Evolutionary conservation across 768 basidiomycete genomes (phyloP).

Genomic region (Auricularia auricula-judae): DNA sequence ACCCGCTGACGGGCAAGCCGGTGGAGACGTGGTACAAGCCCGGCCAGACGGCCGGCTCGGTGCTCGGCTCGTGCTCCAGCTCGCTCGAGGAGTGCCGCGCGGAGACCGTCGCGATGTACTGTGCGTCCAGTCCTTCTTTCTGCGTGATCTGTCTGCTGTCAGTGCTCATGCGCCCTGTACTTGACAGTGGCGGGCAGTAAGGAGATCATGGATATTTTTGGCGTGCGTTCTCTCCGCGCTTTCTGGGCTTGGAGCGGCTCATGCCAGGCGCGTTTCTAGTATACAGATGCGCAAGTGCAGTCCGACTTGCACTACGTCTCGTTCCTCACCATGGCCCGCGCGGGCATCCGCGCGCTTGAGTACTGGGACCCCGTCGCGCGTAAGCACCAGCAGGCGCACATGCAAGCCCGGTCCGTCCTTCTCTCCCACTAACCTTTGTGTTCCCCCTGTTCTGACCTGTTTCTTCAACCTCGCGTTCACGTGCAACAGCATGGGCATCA

Average conservation of each 20-base stretch:
- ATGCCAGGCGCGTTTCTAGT: slow-evolving; percentile 27
- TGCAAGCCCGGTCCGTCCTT: slow-evolving; percentile 66
- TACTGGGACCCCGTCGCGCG: slow-evolving; percentile 70
- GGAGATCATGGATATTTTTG: slow-evolving; percentile 73
- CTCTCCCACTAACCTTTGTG: background rate
- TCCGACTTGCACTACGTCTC: slow-evolving; percentile 75
- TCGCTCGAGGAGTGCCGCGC: slow-evolving; percentile 93
- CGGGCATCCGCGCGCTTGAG: slow-evolving; percentile 67
- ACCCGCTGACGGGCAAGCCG: slow-evolving; percentile 68
- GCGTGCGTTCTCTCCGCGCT: slow-evolving; percentile 30
- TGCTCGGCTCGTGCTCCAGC: slow-evolving; percentile 78
- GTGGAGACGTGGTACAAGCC: slow-evolving; percentile 80
- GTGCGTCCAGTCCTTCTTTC: slow-evolving; percentile 28
- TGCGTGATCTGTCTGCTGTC: background rate
- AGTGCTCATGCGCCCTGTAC: background rate
- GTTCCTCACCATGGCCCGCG: slow-evolving; percentile 80
- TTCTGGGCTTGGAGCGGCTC: too few species aligned
- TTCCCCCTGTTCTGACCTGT: too few species aligned
- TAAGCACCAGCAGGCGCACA: slow-evolving; percentile 84
- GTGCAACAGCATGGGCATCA: slow-evolving; percentile 61
- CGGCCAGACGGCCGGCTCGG: slow-evolving; percentile 73
- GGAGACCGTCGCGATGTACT: slow-evolving; percentile 73
- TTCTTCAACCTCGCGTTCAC: background rate
- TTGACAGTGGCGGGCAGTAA: slow-evolving; percentile 56
- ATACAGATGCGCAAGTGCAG: slow-evolving; percentile 51